Percentiles rank a stretch among this genome's conserved stretches.
phyloP scores from a whole-genome alignment of 495 filamentous ascomycete species.

The Penicillium longicatenatum region DNA sequence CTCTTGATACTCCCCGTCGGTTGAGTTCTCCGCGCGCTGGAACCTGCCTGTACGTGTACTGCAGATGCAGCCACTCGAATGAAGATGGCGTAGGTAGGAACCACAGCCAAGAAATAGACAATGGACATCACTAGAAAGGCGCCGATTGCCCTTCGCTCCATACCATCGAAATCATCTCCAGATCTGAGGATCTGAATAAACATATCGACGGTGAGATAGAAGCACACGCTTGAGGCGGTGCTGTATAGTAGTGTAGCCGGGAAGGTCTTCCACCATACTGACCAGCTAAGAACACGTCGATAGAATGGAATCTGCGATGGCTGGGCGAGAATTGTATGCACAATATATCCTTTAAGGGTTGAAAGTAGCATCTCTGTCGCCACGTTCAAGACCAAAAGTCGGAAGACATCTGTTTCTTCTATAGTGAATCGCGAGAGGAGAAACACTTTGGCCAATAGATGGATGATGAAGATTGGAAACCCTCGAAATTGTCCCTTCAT shows the following conservation, averaged over 20 bases:
- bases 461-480: conserved; percentile 9
- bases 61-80: too few species aligned
- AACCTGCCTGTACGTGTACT: too few species aligned
- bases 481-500: conserved; percentile 5
- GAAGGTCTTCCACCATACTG: conserved; percentile 7
- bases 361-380: conserved; percentile 9
- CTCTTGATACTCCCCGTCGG: too few species aligned
- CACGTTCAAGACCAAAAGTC: conserved; percentile 1
- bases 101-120: too few species aligned
- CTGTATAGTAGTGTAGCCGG: conserved; percentile 2
- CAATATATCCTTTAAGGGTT: conserved; percentile 10
- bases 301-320: background rate
- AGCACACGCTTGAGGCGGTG: too few species aligned
- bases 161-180: too few species aligned
- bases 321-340: conserved; percentile 6
- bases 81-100: too few species aligned
- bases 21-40: too few species aligned
- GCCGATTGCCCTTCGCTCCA: too few species aligned
- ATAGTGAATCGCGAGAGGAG: background rate
- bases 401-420: background rate
- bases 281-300: conserved; percentile 1
- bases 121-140: too few species aligned
- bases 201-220: too few species aligned
- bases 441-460: conserved; percentile 9
- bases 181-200: too few species aligned